Percentiles rank a stretch among this genome's conserved stretches.
These are phyloP conservation scores for Coprinopsis strossmayeri DNA, from an alignment of 768 basidiomycete genomes.

Conservation along the genomic window DNA sequence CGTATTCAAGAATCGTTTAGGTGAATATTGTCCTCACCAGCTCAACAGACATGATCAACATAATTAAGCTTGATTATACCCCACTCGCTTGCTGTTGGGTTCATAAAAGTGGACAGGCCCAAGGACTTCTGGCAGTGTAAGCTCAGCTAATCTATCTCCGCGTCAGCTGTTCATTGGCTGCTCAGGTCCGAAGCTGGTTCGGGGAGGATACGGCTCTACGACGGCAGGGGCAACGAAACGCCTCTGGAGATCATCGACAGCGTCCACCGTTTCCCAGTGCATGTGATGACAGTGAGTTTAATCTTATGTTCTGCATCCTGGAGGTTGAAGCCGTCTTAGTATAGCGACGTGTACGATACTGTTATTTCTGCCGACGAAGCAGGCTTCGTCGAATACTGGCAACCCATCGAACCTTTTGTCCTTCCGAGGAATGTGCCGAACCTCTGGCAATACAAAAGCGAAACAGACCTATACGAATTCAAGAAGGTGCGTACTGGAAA, in stretches of 20 bases:
- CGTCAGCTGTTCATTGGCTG: constrained; percentile 13
- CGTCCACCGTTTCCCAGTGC: constrained; percentile 85
- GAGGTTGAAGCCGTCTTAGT: constrained; percentile 43
- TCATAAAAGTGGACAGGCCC: constrained; percentile 81
- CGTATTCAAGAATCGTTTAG: constrained; percentile 19
- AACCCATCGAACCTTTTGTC: constrained; percentile 82
- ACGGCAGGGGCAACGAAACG: constrained; percentile 79
- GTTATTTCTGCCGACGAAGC: constrained; percentile 93
- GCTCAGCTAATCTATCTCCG: constrained; percentile 17
- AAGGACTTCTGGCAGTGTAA: constrained; percentile 83
- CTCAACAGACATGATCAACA: constrained; percentile 92
- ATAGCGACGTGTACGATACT: constrained; percentile 83
- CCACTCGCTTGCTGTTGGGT: constrained; percentile 96
- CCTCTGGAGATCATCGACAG: constrained; percentile 72
- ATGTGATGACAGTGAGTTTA: constrained; percentile 68
- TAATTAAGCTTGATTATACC: constrained; percentile 80
- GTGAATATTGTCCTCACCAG: constrained; percentile 1
- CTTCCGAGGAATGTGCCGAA: constrained; percentile 70
- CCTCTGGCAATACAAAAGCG: constrained; percentile 86
- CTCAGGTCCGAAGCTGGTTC: constrained; percentile 71
- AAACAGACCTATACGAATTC: constrained; percentile 95
- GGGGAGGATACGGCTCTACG: constrained; percentile 81
- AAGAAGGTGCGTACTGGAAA: constrained; percentile 79
- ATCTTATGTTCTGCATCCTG: not conserved
- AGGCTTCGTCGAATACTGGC: constrained; percentile 97